These are phyloP conservation scores for Hypoxylon perforatum DNA, from an alignment of 495 filamentous ascomycete genomes.

Conservation along the genomic window DNA sequence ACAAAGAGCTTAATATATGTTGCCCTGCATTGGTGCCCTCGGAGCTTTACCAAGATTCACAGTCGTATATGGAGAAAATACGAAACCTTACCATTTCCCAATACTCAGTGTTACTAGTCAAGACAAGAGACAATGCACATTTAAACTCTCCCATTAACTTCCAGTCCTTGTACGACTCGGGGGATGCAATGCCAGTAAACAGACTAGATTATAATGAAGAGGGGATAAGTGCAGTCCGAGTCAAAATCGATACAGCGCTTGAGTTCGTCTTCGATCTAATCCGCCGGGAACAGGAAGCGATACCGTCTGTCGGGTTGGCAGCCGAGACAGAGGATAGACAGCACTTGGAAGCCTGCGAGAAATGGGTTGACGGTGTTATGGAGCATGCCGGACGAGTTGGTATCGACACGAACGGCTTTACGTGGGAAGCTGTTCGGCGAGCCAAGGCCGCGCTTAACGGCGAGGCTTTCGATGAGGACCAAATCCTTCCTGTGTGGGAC, in stretches of 20 bases:
- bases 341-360: constrained; percentile 1
- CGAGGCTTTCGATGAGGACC: constrained; percentile 7
- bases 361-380: constrained; percentile 9
- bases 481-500: constrained; percentile 3
- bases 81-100: neutral
- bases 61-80: too few relatives aligned
- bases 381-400: constrained; percentile 7
- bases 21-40: neutral
- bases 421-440: constrained; percentile 11
- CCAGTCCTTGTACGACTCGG: constrained; percentile 4
- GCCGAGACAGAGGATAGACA: neutral
- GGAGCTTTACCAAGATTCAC: too few relatives aligned
- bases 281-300: neutral
- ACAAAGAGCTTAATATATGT: neutral
- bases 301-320: neutral
- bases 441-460: constrained; percentile 9
- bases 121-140: constrained; percentile 7
- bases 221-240: constrained; percentile 1
- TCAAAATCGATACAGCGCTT: constrained; percentile 9
- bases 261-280: constrained; percentile 3
- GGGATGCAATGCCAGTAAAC: neutral
- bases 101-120: neutral
- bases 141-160: constrained; percentile 13
- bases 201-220: neutral
- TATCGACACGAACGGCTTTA: constrained; percentile 11